Evolutionary conservation across 2,329 filamentous ascomycete species (phyloP).

Genomic region (Diaporthe sp.): DNA sequence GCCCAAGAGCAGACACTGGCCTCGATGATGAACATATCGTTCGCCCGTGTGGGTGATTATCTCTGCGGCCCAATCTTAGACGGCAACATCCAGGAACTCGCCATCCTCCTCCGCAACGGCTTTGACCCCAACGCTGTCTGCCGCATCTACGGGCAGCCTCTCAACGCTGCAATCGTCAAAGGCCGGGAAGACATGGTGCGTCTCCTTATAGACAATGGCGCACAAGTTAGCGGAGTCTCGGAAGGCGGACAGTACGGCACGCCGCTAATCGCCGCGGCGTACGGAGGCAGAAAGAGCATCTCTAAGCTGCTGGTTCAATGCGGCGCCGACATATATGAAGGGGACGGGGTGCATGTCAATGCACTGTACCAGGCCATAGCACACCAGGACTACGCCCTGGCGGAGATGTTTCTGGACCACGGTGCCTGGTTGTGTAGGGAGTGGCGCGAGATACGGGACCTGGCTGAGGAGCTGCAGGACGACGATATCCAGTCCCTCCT

Average conservation of each 20-base stretch:
- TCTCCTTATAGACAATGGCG: background rate
- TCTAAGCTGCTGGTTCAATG: conserved; percentile 15
- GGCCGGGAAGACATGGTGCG: background rate
- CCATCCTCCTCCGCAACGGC: conserved; percentile 1
- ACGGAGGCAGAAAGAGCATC: conserved; percentile 10
- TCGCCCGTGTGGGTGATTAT: conserved; percentile 1
- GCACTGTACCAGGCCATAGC: conserved; percentile 26
- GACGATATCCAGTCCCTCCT: background rate
- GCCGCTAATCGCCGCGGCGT: conserved; percentile 6
- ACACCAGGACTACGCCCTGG: conserved; percentile 20
- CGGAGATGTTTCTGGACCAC: conserved; percentile 28
- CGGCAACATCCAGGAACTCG: conserved; percentile 1
- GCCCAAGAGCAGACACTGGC: background rate
- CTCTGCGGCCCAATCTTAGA: background rate
- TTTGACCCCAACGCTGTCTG: background rate
- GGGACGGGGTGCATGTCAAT: conserved; percentile 15
- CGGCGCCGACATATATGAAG: conserved; percentile 14
- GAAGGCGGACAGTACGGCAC: conserved; percentile 15
- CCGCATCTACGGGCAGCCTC: background rate
- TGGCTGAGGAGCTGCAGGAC: conserved; percentile 18
- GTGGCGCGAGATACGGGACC: conserved; percentile 25
- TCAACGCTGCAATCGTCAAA: background rate
- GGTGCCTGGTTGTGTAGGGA: conserved; percentile 25
- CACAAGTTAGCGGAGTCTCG: background rate
- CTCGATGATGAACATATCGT: conserved; percentile 14